A percentile compares a stretch with the other conserved stretches of the same genome.
These are phyloP conservation scores for Wallemia hederae DNA, from an alignment of 1,284 basidiomycete genomes.

Conservation along the genomic window DNA sequence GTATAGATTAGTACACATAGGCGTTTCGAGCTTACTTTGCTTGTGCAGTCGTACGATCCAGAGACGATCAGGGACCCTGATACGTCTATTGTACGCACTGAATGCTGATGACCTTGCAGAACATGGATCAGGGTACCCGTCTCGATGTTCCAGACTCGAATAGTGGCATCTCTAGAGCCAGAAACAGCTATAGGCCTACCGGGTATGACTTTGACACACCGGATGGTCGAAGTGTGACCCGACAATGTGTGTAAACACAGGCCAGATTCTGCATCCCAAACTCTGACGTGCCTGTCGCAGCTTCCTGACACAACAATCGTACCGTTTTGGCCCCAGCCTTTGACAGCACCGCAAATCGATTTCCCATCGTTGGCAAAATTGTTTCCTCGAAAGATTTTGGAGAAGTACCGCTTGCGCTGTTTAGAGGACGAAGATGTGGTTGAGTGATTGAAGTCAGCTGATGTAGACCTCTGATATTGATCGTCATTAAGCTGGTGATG, in stretches of 20 bases:
- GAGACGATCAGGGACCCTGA: slow-evolving; percentile 51
- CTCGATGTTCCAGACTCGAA: slow-evolving; percentile 83
- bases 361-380: background rate
- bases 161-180: slow-evolving; percentile 56
- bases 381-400: slow-evolving; percentile 1
- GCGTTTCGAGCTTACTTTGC: slow-evolving; percentile 29
- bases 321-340: slow-evolving; percentile 33
- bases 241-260: slow-evolving; percentile 47
- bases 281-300: slow-evolving; percentile 61
- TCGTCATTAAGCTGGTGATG: slow-evolving; percentile 6
- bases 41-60: slow-evolving; percentile 66
- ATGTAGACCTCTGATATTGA: slow-evolving; percentile 9
- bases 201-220: slow-evolving; percentile 66
- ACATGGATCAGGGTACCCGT: slow-evolving; percentile 36
- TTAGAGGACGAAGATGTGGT: background rate
- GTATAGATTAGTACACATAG: slow-evolving; percentile 2
- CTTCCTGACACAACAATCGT: slow-evolving; percentile 67
- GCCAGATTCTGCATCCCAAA: slow-evolving; percentile 75
- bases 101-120: slow-evolving; percentile 47
- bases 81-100: slow-evolving; percentile 67
- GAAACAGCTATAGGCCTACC: slow-evolving; percentile 64
- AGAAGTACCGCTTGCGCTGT: background rate
- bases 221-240: slow-evolving; percentile 72
- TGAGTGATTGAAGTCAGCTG: background rate
- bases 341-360: slow-evolving; percentile 21